Evolutionary conservation across 768 basidiomycete genomes (phyloP), one percentile per base, ranked within the genome.

Genomic region (Naganishia friedmannii): DNA sequence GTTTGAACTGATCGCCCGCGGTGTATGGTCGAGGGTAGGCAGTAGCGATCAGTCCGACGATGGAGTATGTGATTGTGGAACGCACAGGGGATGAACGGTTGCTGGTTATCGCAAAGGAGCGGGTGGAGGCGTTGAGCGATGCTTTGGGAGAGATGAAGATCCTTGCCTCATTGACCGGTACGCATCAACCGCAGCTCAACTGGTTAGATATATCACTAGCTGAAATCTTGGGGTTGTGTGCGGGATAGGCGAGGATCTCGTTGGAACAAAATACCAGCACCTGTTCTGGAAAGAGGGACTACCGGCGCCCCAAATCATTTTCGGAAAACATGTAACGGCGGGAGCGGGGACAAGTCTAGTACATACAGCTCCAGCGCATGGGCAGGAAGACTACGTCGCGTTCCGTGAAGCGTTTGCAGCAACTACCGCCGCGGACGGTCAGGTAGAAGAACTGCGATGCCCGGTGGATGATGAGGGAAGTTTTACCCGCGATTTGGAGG

Each of bases 261-360:
- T 89, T 55, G 87, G 85, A 12, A 80, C 86, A 0, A 74, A 81
- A 7, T 94, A 93, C 76, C 80, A 75, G 1, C 85, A 89, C 48
- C 83, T 89, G 17, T 93, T 93, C 78, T 42, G 66, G 65, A 65
- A 46, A 58, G 5, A 65, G 17, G 58, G 37, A 23, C 68, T 55
- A 70, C 77, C 77, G n/a, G 69, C 80, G 21, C 80, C 85, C n/a
- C 78, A 80, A 46, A 79, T 96, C 55, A 85, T 95, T 46, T 77
- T 86, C 1, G 88, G 91, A 0, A 80, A 84, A 0, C 90, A 95
- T 77, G 95, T 98, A 19, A 92, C 89, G 0, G 81, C 89, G 0
- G 86, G 88, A 21, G 90, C 93, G n/a, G 95, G 95, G 7, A 96
- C 94, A 1, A 94, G 95, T 39, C 85, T 97, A 15, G 95, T 99